phyloP scores from a whole-genome alignment of 441 rosid species.

The Breynia disticha region DNA sequence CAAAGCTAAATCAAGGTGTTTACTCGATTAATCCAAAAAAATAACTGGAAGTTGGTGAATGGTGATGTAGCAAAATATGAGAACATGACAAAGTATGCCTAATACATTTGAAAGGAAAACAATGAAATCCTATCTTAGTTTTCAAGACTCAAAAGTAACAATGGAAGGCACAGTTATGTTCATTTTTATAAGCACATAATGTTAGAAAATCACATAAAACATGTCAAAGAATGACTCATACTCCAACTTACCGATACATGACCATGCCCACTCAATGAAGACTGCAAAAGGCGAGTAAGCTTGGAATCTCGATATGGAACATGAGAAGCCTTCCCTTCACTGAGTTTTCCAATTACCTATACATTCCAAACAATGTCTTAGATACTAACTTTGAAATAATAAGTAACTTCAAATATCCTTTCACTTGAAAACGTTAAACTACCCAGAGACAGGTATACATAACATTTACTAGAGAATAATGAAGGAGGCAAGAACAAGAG shows the following conservation, averaged over 20 bases:
- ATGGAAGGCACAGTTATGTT: too few species aligned
- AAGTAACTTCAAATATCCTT: neutral
- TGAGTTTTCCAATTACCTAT: conserved; percentile 96
- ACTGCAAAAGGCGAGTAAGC: conserved; percentile 97
- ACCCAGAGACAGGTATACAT: neutral
- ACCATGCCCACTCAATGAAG: conserved; percentile 95
- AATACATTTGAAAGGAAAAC: too few species aligned
- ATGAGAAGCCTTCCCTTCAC: conserved; percentile 97
- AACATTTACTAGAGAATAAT: too few species aligned
- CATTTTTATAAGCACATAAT: neutral
- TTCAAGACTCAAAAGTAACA: too few species aligned
- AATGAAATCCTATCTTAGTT: too few species aligned
- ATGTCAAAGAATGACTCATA: neutral
- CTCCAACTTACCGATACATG: conserved; percentile 89
- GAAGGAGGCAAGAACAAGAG: too few species aligned
- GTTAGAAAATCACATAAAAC: neutral
- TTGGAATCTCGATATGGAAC: conserved; percentile 99
- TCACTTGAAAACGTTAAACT: neutral
- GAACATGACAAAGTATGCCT: too few species aligned
- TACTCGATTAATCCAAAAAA: too few species aligned
- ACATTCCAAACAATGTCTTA: conserved; percentile 16
- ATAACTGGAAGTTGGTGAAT: too few species aligned
- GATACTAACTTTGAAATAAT: conserved; percentile 11
- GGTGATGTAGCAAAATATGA: too few species aligned
- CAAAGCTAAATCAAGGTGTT: neutral